Conservation (phyloP, 768 basidiomycete genomes). For the Neoboletus magnificus region DNA sequence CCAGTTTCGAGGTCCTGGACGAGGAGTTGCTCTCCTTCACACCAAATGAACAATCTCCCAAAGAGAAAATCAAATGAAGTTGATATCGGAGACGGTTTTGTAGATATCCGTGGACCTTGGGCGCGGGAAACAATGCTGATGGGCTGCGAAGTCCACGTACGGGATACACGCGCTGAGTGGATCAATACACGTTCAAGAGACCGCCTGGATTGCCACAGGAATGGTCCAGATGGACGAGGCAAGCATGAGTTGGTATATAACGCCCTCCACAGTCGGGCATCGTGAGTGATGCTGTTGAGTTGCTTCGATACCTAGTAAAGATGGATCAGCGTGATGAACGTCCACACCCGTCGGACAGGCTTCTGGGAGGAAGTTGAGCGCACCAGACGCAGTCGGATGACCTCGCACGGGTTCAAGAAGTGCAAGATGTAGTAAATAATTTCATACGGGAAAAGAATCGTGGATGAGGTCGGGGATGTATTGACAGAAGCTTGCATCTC, state of each 20-base stretch:
- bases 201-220: conserved; percentile 17
- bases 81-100: conserved; percentile 11
- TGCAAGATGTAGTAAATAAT: conserved; percentile 14
- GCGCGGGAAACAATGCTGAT: conserved; percentile 7
- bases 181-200: conserved; percentile 18
- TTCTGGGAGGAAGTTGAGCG: not conserved
- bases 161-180: conserved; percentile 17
- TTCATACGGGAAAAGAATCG: conserved; percentile 16
- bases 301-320: conserved; percentile 19
- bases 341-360: not conserved
- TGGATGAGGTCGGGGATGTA: not conserved
- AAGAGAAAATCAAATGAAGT: conserved; percentile 22
- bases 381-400: conserved; percentile 18
- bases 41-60: conserved; percentile 23
- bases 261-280: conserved; percentile 17
- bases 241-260: conserved; percentile 15
- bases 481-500: conserved; percentile 11
- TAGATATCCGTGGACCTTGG: conserved; percentile 15
- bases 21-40: conserved; percentile 18
- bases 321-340: not conserved
- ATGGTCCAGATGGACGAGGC: conserved; percentile 23
- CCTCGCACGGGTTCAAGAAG: conserved; percentile 13
- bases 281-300: conserved; percentile 13
- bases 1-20: conserved; percentile 22
- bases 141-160: conserved; percentile 19